Evolutionary conservation across 306 rosid genomes (phyloP).

Genomic region (Oemleria cerasiformis): DNA sequence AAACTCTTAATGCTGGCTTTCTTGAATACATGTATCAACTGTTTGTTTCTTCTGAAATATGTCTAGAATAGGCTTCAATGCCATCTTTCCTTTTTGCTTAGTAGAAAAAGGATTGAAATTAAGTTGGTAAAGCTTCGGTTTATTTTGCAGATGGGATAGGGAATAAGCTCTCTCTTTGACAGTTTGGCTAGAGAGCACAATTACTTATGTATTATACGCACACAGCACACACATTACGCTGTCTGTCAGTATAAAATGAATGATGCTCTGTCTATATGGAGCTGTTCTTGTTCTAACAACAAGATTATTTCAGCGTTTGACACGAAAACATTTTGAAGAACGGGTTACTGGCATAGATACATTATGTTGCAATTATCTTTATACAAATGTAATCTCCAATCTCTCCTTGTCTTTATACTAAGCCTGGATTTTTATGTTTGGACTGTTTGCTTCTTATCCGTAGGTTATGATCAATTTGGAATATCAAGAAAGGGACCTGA

Average conservation of each 20-base stretch:
- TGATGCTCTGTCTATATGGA: neutral
- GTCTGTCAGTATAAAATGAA: neutral
- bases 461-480: slow-evolving; percentile 94
- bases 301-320: slow-evolving; percentile 1
- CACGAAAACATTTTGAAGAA: neutral
- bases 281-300: neutral
- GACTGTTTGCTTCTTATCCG: neutral
- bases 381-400: slow-evolving; percentile 2
- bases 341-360: slow-evolving; percentile 4
- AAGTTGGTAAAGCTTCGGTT: neutral
- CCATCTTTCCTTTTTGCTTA: neutral
- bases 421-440: slow-evolving; percentile 5
- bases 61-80: neutral
- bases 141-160: neutral
- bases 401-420: slow-evolving; percentile 19
- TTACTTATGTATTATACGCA: neutral
- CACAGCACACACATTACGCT: neutral
- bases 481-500: slow-evolving; percentile 78
- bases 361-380: neutral
- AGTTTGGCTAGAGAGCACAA: neutral
- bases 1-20: neutral
- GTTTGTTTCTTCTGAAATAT: neutral
- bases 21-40: neutral
- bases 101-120: neutral
- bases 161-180: neutral